Evolutionary conservation across 139 green algal genomes (phyloP).

Genomic region (Tetraselmis chui): DNA sequence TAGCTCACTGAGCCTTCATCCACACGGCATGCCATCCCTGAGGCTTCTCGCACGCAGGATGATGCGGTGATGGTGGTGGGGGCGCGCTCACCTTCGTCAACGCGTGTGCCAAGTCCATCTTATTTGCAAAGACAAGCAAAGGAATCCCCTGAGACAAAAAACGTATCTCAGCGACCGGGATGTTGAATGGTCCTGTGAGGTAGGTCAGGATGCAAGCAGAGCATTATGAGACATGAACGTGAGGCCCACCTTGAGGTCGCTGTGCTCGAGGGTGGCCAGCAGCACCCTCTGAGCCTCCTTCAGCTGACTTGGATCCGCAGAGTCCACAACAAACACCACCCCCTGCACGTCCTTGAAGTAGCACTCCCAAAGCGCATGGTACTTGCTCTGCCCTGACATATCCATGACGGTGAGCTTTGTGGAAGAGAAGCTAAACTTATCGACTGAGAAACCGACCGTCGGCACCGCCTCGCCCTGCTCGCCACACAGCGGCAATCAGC

Average conservation of each 20-base stretch:
- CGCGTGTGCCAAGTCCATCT: conserved; percentile 23
- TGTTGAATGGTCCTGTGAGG: too few species aligned
- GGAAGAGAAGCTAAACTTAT: conserved; percentile 26
- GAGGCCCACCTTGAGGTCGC: conserved; percentile 16
- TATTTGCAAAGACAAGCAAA: conserved; percentile 41
- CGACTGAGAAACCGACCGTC: conserved; percentile 39
- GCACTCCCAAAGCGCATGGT: conserved; percentile 40
- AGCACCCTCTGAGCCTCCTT: conserved; percentile 13
- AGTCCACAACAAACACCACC: conserved; percentile 26
- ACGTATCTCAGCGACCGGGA: too few species aligned
- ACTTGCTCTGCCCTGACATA: conserved; percentile 41
- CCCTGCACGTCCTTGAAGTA: conserved; percentile 36
- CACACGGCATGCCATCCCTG: too few species aligned
- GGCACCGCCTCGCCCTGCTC: conserved; percentile 18
- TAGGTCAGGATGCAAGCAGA: too few species aligned
- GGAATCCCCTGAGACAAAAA: conserved; percentile 27
- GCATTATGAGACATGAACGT: too few species aligned
- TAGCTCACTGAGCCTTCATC: too few species aligned
- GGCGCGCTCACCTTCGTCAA: background rate
- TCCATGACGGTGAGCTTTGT: conserved; percentile 37
- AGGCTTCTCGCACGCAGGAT: too few species aligned
- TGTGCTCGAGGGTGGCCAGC: conserved; percentile 9
- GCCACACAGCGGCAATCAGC: too few species aligned
- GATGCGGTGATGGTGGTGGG: background rate
- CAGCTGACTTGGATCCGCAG: conserved; percentile 12